Conservation (phyloP, 2,329 filamentous ascomycete genomes). For the Claviceps pazoutovae region DNA sequence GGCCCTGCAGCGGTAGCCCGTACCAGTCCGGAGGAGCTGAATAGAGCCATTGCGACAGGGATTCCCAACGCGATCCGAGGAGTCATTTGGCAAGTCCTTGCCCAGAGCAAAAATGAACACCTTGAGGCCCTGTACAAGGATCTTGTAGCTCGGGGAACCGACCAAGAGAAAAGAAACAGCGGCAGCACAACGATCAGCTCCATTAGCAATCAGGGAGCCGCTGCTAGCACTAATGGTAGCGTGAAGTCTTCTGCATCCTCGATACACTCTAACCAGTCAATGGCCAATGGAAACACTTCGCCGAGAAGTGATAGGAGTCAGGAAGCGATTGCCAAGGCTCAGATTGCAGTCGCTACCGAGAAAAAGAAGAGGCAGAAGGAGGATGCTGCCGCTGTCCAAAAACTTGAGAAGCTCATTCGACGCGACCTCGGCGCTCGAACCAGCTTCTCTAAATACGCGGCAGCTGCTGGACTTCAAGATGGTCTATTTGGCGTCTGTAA, state of each 20-base stretch:
- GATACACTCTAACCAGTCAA: slow-evolving; percentile 63
- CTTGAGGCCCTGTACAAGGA: slow-evolving; percentile 79
- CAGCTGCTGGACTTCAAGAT: slow-evolving; percentile 81
- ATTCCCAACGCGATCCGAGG: slow-evolving; percentile 91
- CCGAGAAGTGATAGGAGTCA: slow-evolving; percentile 46
- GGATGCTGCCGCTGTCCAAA: slow-evolving; percentile 57
- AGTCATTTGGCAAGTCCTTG: slow-evolving; percentile 97
- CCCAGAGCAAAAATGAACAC: slow-evolving; percentile 87
- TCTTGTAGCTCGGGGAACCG: slow-evolving; percentile 64
- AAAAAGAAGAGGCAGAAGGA: slow-evolving; percentile 69
- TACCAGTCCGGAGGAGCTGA: slow-evolving; percentile 79
- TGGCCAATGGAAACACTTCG: slow-evolving; percentile 39
- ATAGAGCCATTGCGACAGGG: slow-evolving; percentile 77
- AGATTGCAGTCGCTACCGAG: slow-evolving; percentile 49
- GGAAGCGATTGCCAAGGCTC: slow-evolving; percentile 51
- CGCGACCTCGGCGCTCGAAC: slow-evolving; percentile 84
- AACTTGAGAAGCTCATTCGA: slow-evolving; percentile 82
- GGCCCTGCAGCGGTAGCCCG: slow-evolving; percentile 78
- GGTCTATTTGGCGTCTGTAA: slow-evolving; percentile 93
- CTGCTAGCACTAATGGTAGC: slow-evolving; percentile 44
- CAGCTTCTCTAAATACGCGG: slow-evolving; percentile 91
- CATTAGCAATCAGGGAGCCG: slow-evolving; percentile 35
- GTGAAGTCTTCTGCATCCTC: slow-evolving; percentile 71
- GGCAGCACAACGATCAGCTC: slow-evolving; percentile 38
- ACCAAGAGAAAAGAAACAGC: slow-evolving; percentile 56